These are phyloP conservation scores for Amanita brunnescens DNA, from an alignment of 768 basidiomycete species.

Conservation along the genomic window DNA sequence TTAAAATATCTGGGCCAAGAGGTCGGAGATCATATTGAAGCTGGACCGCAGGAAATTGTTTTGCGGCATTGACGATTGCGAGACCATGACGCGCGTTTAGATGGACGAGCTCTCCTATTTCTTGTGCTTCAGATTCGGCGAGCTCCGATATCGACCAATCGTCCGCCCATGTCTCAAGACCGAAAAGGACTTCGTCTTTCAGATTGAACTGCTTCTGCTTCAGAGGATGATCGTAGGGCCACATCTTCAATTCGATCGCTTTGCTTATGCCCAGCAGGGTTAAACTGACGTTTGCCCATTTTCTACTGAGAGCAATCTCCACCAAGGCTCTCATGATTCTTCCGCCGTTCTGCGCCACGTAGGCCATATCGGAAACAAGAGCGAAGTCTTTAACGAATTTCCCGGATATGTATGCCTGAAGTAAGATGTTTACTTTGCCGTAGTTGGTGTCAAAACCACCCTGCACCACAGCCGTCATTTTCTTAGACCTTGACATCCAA, in stretches of 20 bases:
- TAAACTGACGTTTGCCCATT: slow-evolving; percentile 78
- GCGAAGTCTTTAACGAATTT: slow-evolving; percentile 89
- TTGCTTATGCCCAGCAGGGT: slow-evolving; percentile 89
- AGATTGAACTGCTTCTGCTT: slow-evolving; percentile 58
- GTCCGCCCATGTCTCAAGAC: slow-evolving; percentile 71
- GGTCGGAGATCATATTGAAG: slow-evolving; percentile 71
- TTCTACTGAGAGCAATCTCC: slow-evolving; percentile 88
- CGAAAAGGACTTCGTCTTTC: slow-evolving; percentile 69
- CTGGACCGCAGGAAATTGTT: slow-evolving; percentile 70
- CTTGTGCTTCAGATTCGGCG: slow-evolving; percentile 50
- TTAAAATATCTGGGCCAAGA: slow-evolving; percentile 75
- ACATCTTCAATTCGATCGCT: slow-evolving; percentile 83
- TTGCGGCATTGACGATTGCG: slow-evolving; percentile 71
- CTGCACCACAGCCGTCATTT: slow-evolving; percentile 26
- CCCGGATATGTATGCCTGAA: slow-evolving; percentile 85
- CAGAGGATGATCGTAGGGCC: slow-evolving; percentile 93
- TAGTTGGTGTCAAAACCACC: slow-evolving; percentile 45
- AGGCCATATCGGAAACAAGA: slow-evolving; percentile 89
- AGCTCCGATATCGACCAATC: slow-evolving; percentile 73
- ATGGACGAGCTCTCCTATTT: slow-evolving; percentile 74
- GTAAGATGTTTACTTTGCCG: slow-evolving; percentile 90
- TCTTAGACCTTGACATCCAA: neutral
- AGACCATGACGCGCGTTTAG: slow-evolving; percentile 80
- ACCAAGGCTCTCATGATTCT: slow-evolving; percentile 91
- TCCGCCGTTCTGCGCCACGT: slow-evolving; percentile 90